phyloP scores from a whole-genome alignment of 805 yeast genomes.

The Spencermartinsiella europaea region DNA sequence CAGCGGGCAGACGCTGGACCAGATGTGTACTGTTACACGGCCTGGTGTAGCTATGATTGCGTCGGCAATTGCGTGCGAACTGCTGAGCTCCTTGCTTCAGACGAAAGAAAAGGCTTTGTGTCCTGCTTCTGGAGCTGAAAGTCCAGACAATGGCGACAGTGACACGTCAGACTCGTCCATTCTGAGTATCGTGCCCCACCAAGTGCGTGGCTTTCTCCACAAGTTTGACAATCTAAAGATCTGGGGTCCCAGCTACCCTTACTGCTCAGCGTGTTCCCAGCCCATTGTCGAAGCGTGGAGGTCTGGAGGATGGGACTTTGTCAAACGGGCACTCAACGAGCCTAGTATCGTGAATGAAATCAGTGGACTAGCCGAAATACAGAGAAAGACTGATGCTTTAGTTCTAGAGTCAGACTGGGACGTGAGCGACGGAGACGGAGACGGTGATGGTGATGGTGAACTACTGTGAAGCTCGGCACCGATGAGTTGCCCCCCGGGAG shows the following conservation, averaged over 20 bases:
- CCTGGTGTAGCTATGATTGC: conserved; percentile 90
- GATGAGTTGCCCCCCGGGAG: too few relatives aligned
- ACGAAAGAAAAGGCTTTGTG: conserved; percentile 49
- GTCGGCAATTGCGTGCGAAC: conserved; percentile 78
- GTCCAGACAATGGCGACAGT: conserved; percentile 15
- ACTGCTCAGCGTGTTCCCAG: conserved; percentile 84
- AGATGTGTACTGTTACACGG: conserved; percentile 97
- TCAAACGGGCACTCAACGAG: conserved; percentile 61
- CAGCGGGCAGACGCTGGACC: conserved; percentile 86
- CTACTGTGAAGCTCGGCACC: too few relatives aligned
- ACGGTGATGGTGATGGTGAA: conserved; percentile 5
- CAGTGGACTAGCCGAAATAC: conserved; percentile 74
- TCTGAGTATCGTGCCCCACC: conserved; percentile 76
- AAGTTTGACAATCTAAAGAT: conserved; percentile 60
- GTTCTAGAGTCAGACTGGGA: conserved; percentile 28
- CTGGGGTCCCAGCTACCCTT: conserved; percentile 63
- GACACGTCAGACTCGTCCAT: conserved; percentile 33
- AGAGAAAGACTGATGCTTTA: conserved; percentile 60
- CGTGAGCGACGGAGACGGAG: conserved; percentile 2
- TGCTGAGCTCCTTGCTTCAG: conserved; percentile 69
- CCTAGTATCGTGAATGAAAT: conserved; percentile 63
- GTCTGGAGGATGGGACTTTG: conserved; percentile 73
- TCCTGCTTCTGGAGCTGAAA: conserved; percentile 22
- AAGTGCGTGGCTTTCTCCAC: conserved; percentile 79
- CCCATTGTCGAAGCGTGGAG: conserved; percentile 49